These are phyloP conservation scores for Saccharomycopsis babjevae DNA, from an alignment of 805 yeast species.

Conservation along the genomic window DNA sequence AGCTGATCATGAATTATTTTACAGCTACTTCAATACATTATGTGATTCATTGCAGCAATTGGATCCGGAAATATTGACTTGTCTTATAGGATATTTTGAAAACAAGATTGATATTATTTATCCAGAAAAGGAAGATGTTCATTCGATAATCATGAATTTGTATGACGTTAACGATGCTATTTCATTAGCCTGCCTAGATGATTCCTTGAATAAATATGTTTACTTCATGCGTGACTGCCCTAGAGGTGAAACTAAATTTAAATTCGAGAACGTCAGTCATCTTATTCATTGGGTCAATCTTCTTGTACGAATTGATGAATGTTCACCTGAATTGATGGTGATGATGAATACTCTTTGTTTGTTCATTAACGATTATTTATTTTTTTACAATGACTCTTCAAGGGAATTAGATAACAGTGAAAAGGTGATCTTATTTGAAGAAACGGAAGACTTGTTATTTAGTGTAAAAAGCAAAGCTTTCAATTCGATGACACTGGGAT, in stretches of 20 bases:
- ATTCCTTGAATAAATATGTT: constrained; percentile 5
- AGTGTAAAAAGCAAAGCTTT: not conserved
- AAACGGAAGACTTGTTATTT: not conserved
- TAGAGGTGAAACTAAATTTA: not conserved
- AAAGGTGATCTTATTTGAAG: not conserved
- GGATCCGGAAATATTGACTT: not conserved
- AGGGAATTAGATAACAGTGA: constrained; percentile 1
- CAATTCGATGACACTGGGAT: not conserved
- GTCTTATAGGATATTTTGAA: not conserved
- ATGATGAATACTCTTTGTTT: not conserved
- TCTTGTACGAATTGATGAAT: not conserved
- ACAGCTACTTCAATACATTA: not conserved
- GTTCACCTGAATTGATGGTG: not conserved
- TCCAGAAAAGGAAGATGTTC: not conserved
- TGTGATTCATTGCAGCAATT: not conserved
- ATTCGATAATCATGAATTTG: not conserved
- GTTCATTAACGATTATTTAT: constrained; percentile 2
- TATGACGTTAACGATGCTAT: not conserved
- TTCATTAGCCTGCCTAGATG: not conserved
- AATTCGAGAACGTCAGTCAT: not conserved
- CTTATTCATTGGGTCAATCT: constrained; percentile 2
- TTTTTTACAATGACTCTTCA: not conserved
- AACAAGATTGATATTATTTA: not conserved
- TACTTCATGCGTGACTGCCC: not conserved
- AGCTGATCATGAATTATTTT: not conserved